Evolutionary conservation across 1,284 basidiomycete species (phyloP).

Genomic region (Puccinia hordei): DNA sequence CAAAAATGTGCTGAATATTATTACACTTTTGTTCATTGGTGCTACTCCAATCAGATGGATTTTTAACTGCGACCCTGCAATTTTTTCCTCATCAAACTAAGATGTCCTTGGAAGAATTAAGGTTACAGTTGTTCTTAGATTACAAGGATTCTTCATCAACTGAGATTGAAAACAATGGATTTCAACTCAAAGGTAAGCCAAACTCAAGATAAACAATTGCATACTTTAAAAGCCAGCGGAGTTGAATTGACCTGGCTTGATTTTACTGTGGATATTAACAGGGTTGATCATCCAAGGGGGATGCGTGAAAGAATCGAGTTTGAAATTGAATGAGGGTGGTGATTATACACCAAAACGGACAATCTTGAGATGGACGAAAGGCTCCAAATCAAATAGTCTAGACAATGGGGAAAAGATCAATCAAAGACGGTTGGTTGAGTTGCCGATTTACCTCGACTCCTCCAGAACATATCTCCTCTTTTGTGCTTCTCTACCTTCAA

Average conservation of each 20-base stretch:
- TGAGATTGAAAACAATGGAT: slow-evolving; percentile 65
- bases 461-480: slow-evolving; percentile 47
- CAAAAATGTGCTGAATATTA: not conserved
- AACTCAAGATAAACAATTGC: not conserved
- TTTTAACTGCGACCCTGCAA: slow-evolving; percentile 89
- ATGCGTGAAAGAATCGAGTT: slow-evolving; percentile 68
- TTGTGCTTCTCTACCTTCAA: slow-evolving; percentile 19
- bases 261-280: slow-evolving; percentile 57
- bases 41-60: slow-evolving; percentile 65
- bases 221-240: not conserved
- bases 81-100: slow-evolving; percentile 83
- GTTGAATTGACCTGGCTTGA: slow-evolving; percentile 54
- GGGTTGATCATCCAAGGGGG: slow-evolving; percentile 85
- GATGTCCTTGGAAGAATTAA: slow-evolving; percentile 87
- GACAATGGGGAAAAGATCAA: not conserved
- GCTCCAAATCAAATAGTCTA: not conserved
- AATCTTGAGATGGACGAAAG: slow-evolving; percentile 34
- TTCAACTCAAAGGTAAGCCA: slow-evolving; percentile 77
- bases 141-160: slow-evolving; percentile 63
- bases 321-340: slow-evolving; percentile 76
- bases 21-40: not conserved
- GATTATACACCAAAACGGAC: slow-evolving; percentile 10
- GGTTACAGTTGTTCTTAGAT: slow-evolving; percentile 76
- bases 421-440: not conserved
- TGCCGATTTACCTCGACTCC: slow-evolving; percentile 45